Evolutionary conservation across 805 yeast species (phyloP), one percentile per base, ranked within the genome.

Genomic region (Cyberlindnera nakhonratchasimensis): DNA sequence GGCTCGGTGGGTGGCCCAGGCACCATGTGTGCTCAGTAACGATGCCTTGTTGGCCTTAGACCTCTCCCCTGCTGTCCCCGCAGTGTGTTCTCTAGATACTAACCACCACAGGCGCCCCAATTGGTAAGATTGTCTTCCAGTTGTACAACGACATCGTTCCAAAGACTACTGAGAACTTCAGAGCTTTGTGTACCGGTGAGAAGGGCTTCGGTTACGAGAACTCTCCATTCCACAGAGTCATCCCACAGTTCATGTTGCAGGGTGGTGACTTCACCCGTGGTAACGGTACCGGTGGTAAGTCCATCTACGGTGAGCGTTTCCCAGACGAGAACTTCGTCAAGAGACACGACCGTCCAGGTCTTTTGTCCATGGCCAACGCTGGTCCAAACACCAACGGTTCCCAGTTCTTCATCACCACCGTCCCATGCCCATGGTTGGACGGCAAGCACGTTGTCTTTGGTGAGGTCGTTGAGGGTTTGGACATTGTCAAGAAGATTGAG

Each of bases 301-400:
- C 91, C 47, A 86, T 86, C 70, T 86, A 85, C 67, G 91, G 91
- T 57, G 80, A 75, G 47, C 80, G 75, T 64, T 85, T 85, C 69
- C 74, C 74, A 34, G 95, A 85, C 61, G 95, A 85, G 66, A 84
- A 82, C 77, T 85, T 85, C 63, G 52, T 59, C 62, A 71, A 72
- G 71, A 81, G 67, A 62, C 97, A 91, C 80, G 71, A 73, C 72
- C 74, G 80, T 68, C 80, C 95, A 75, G 76, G 89, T 77, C 71
- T 84, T 69, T 67, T 87, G 64, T 86, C 96, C 50, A 91, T 91
- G 97, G 97, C 97, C 66, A 91, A 91, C 66, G 95, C 97, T 52
- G 97, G 97, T 58, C 96, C 95, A 69, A 86, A 88, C 82, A 87
- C 97, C 72, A 91, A 91, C 73, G 97, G 97, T 45, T 89, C 96